phyloP scores from a whole-genome alignment of 805 yeast species.

The Wickerhamomyces subpelliculosus region DNA sequence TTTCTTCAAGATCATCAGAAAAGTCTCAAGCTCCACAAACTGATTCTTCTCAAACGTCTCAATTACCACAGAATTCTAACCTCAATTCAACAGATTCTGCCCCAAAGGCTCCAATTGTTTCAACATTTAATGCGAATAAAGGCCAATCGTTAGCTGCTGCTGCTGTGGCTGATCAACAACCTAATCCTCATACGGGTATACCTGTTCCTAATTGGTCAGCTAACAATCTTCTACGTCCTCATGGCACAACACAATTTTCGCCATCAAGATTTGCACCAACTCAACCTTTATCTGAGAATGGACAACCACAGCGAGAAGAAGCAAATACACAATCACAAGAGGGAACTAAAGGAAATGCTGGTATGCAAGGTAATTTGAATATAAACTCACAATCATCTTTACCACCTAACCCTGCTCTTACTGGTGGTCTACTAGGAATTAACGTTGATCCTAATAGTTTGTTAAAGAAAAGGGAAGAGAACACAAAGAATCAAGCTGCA shows the following conservation, averaged over 20 bases:
- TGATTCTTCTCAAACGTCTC: background rate
- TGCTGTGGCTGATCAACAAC: background rate
- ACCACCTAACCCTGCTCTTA: background rate
- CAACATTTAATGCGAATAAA: too few relatives aligned
- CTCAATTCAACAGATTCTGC: background rate
- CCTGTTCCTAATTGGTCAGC: slow-evolving; percentile 4
- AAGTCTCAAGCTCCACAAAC: background rate
- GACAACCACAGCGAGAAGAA: too few relatives aligned
- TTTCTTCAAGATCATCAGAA: background rate
- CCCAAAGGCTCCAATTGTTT: background rate
- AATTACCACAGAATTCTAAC: background rate
- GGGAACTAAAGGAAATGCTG: background rate
- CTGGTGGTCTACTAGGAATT: background rate
- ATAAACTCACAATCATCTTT: background rate
- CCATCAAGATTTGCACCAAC: slow-evolving; percentile 3
- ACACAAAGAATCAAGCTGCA: too few relatives aligned
- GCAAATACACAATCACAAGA: background rate
- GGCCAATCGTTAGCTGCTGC: too few relatives aligned
- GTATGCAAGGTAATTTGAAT: background rate
- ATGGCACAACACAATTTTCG: background rate
- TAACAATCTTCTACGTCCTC: slow-evolving; percentile 3
- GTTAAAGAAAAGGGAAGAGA: background rate
- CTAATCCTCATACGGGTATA: background rate
- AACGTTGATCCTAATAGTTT: background rate
- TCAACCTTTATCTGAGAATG: background rate